Conservation (phyloP, 768 basidiomycete species). For the Pleurotus salmoneostramineus region DNA sequence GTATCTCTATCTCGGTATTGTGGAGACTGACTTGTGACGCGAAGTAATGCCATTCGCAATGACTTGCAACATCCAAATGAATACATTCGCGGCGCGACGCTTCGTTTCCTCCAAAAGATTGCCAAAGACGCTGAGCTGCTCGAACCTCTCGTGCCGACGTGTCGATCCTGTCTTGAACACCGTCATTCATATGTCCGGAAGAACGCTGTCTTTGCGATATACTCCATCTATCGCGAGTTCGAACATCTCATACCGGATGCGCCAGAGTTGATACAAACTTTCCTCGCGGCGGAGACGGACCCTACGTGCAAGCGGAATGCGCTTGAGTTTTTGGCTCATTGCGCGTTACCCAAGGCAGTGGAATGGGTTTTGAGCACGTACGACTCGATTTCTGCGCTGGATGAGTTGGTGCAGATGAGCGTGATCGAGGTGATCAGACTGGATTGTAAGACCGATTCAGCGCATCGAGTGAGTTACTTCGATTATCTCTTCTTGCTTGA, state of each 20-base stretch:
- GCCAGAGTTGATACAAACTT: constrained; percentile 92
- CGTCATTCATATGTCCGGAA: constrained; percentile 97
- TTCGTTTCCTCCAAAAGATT: constrained; percentile 95
- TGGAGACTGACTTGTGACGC: constrained; percentile 9
- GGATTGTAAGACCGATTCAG: constrained; percentile 84
- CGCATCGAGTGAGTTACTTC: constrained; percentile 62
- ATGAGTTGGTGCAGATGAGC: constrained; percentile 93
- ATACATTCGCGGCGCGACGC: constrained; percentile 97
- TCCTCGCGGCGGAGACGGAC: constrained; percentile 94
- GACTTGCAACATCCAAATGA: constrained; percentile 99
- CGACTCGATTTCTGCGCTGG: constrained; percentile 77
- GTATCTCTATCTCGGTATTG: neutral
- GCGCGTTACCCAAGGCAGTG: constrained; percentile 86
- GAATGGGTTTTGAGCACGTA: constrained; percentile 86
- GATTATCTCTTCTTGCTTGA: neutral
- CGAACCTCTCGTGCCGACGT: constrained; percentile 93
- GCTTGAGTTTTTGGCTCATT: constrained; percentile 88
- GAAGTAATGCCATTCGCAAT: constrained; percentile 94
- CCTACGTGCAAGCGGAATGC: constrained; percentile 97
- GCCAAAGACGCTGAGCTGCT: constrained; percentile 89
- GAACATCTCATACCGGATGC: constrained; percentile 96
- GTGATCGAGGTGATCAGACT: constrained; percentile 90
- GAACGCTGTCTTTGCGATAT: constrained; percentile 96
- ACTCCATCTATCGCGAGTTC: constrained; percentile 91
- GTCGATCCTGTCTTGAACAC: constrained; percentile 92